Evolutionary conservation across 2,329 filamentous ascomycete genomes (phyloP).

Genomic region (Albophoma yamanashiensis): DNA sequence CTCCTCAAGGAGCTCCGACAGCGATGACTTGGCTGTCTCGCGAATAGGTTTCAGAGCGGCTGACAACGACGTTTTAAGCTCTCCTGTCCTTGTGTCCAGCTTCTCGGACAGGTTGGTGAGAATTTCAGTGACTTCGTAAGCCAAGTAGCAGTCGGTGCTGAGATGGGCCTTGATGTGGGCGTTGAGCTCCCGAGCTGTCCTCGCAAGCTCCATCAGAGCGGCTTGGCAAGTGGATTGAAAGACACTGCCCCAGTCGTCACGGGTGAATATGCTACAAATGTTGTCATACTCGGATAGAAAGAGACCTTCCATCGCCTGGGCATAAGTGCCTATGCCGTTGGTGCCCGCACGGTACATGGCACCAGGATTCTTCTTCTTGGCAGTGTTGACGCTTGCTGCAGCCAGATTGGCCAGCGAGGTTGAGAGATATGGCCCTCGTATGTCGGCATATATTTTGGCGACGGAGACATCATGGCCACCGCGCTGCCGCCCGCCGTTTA

Average conservation of each 20-base stretch:
- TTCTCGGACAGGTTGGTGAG: conserved; percentile 69
- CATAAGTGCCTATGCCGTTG: conserved; percentile 86
- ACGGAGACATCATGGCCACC: conserved; percentile 53
- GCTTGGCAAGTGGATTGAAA: conserved; percentile 70
- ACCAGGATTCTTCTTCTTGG: conserved; percentile 71
- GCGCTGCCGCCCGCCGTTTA: conserved; percentile 49
- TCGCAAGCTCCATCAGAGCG: conserved; percentile 69
- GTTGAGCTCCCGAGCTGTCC: conserved; percentile 82
- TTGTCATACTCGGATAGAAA: conserved; percentile 86
- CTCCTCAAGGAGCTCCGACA: conserved; percentile 76
- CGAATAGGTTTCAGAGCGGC: conserved; percentile 82
- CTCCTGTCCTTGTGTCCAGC: conserved; percentile 72
- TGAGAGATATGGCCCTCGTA: conserved; percentile 78
- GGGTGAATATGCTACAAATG: conserved; percentile 74
- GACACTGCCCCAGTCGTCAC: conserved; percentile 73
- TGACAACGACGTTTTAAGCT: conserved; percentile 72
- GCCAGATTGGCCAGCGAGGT: conserved; percentile 76
- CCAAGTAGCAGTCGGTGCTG: conserved; percentile 84
- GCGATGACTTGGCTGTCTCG: conserved; percentile 81
- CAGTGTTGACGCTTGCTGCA: conserved; percentile 72
- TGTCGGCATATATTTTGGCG: conserved; percentile 75
- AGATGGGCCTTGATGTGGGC: conserved; percentile 79
- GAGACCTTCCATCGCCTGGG: conserved; percentile 75
- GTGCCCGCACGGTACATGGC: conserved; percentile 80
- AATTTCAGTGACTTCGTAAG: conserved; percentile 91